Evolutionary conservation across 495 filamentous ascomycete genomes (phyloP), one percentile per base, ranked within the genome.

Genomic region (Podospora pseudopauciseta): DNA sequence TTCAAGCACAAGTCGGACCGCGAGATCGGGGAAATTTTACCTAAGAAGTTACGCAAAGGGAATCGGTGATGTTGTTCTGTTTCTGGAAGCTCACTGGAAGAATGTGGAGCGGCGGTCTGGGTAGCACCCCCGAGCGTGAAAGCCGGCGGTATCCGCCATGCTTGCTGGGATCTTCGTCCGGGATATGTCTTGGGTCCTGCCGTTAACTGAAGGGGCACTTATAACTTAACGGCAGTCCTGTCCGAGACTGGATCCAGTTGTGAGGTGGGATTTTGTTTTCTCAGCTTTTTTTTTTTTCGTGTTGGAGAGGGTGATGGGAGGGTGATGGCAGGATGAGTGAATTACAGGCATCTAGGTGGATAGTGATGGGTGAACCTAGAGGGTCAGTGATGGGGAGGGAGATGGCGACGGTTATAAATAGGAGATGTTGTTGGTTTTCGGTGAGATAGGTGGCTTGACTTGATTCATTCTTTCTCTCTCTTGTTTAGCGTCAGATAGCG

Each of bases 211-310:
- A 68, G 68, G 67, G 49, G 69, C 69, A 63, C 65, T 70, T 70
- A 70, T 70, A 70, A 70, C 68, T 71, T 71, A 71, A 71, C 69
- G 69, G 69, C 69, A 71, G 55, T 71, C 69, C 65, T 20, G 55
- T 65, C 66, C 69, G 69, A 65, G 64, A 57, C 53, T 32, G 60
- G 54, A 11, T 16, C 39, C 39, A 6, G 15, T 6, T 16, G 2
- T 11, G 9, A 13, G 5, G 9, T 18, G 59, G 7, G 59, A 32
- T 4, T 32, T 32, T 58, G n/a, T 27, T 34, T 18, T 13, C 59
- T 28, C 59, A 5, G 26, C 15, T 49, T 49, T 49, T 49, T 49
- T 49, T 49, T 49, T 2, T 49, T 49, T 11, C 9, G 2, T 49
- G 39, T 16, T 49, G 39, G 39, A 49, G 5, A 11, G 15, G 39